phyloP scores from a whole-genome alignment of 2,329 filamentous ascomycete species.

The Stagonosporopsis chrysanthemi region DNA sequence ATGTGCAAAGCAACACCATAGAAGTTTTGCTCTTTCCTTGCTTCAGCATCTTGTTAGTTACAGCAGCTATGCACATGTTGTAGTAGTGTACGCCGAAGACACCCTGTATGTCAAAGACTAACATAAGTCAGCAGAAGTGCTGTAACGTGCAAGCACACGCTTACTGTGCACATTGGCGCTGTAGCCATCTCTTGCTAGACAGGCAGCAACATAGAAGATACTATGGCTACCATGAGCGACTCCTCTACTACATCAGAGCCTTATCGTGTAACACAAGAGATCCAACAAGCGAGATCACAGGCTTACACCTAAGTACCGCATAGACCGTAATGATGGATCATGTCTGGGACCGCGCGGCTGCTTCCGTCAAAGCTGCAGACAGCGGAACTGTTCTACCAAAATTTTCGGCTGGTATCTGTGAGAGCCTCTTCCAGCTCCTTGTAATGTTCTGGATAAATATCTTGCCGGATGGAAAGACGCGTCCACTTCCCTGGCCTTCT shows the following conservation, averaged over 20 bases:
- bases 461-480: constrained; percentile 4
- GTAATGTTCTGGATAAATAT: constrained; percentile 18
- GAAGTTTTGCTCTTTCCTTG: too few relatives aligned
- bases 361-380: too few relatives aligned
- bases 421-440: constrained; percentile 17
- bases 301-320: constrained; percentile 11
- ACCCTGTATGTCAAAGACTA: too few relatives aligned
- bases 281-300: constrained; percentile 8
- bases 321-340: constrained; percentile 14
- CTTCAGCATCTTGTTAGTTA: too few relatives aligned
- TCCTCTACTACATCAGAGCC: constrained; percentile 13
- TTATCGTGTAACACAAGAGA: constrained; percentile 13
- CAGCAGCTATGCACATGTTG: too few relatives aligned
- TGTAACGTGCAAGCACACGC: too few relatives aligned
- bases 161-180: too few relatives aligned
- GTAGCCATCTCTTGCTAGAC: too few relatives aligned
- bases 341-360: constrained; percentile 1
- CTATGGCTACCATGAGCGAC: constrained; percentile 11
- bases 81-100: too few relatives aligned
- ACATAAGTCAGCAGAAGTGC: too few relatives aligned
- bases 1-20: too few relatives aligned
- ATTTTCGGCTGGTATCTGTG: background rate
- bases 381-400: background rate
- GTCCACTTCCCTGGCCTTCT: constrained; percentile 14
- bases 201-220: too few relatives aligned